Base-by-base conservation (phyloP, 768 basidiomycete genomes). In the Galerina marginata region DNA sequence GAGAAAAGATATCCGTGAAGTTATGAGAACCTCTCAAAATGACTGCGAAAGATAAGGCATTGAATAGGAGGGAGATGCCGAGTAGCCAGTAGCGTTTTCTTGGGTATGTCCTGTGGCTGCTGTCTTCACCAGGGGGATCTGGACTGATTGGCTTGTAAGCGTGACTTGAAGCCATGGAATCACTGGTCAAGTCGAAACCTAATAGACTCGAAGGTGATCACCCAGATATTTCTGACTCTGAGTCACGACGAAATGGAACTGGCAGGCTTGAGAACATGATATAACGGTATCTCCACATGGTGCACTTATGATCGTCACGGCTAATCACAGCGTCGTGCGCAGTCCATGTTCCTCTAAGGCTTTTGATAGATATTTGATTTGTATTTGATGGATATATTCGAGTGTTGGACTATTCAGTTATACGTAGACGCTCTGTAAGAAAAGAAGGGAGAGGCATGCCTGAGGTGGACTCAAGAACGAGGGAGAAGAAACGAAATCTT, bases 1-100 rank as follows among this genome's bases (percentile, higher is more conserved):
- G 45, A 11, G 61, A 57, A 36, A 68, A 59, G 23, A 64, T n/a
- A 4, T 43, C 61, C 14, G 43, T 56, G 6, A 60, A 44, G 40
- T 45, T 43, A 33, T 58, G 49, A 20, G 65, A 57, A 10, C 44
- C 51, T 9, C 60, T 48, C 20, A 67, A 16, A 47, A 65, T 54
- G 23, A 59, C 23, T 14, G 48, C 26, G 23, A 63, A 54, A n/a
- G 51, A 47, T 16, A 67, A 37, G 26, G 61, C 46, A 47, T 67
- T 67, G 42, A 67, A 49, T n/a, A 59, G 16, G 33, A 67, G 42
- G 16, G 67, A 67, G 3, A 63, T 4, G 4, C 44, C 33, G 38
- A 67, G 54, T 2, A 67, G 16, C 5, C 63, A 36, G 36, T 45
- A 56, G 20, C 37, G 49, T 39, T 23, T 61, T 3, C 47, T 44